Base-by-base conservation (phyloP, 23 red algal species). In the Porphyridium purpureum region DNA sequence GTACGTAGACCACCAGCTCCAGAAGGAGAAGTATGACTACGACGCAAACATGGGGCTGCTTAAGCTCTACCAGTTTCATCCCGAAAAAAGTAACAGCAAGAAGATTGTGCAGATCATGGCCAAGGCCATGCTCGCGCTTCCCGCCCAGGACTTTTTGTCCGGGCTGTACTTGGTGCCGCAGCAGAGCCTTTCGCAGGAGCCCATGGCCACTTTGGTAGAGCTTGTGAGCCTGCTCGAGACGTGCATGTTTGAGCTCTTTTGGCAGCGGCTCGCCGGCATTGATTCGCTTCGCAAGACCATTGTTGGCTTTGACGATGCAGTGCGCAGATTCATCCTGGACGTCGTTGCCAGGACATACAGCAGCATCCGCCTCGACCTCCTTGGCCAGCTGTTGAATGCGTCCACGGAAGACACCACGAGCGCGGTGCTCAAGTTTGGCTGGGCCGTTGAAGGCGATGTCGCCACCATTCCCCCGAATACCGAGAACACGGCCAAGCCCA, bases 41-140 rank as follows among this genome's bases (percentile, higher is more conserved):
- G 69, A 77, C 29, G 82, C 72, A 3, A 88, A 88, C 33, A 53
- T 88, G 21, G 82, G 70, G 27, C 48, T 55, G 23, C 74, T 88
- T 33, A 88, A 88, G 50, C 58, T 88, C 26, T 88, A 88, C 40
- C 82, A 88, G 27, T 88, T 88, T 65, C 78, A 88, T 55, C 82
- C 82, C 2, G 70, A 55, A 4, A 62, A 59, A 29, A 72, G 64
- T 50, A 64, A 67, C 38, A 21, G 66, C 1, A n/a, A 31, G 35
- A 63, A 60, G 9, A 71, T 80, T 2, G 33, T 63, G 9, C 76
- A 88, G 41, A 74, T 88, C 27, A 66, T 88, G 33, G 66, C 78
- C 62, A 78, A 79, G 55, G 82, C 82, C 2, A 59, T 88, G 14
- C 71, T 67, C 48, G 64, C 71, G 5, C 57, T 88, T 4, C 82